phyloP scores from a whole-genome alignment of 192 early-diverging fungal species.

The Coemansia sp. region DNA sequence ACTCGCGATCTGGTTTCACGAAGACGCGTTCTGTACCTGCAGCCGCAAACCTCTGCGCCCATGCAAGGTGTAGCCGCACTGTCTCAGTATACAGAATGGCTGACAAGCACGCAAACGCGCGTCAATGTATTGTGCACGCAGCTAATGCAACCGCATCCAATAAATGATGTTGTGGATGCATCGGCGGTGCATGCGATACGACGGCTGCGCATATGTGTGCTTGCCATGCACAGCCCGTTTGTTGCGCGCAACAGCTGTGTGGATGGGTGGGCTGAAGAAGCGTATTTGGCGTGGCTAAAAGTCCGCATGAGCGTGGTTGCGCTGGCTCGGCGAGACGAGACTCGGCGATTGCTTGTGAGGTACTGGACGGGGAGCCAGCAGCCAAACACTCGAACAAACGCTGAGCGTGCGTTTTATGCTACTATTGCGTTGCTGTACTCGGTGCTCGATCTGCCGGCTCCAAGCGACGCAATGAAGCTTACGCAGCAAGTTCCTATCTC shows the following conservation, averaged over 20 bases:
- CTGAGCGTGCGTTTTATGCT: not conserved
- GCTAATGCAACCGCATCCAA: not conserved
- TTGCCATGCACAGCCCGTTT: conserved; percentile 4
- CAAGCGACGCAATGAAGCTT: conserved; percentile 13
- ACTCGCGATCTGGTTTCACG: not conserved
- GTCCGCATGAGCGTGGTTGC: conserved; percentile 16
- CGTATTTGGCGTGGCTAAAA: conserved; percentile 30
- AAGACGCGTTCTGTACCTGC: conserved; percentile 34
- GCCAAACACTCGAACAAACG: not conserved
- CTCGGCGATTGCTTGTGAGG: conserved; percentile 7
- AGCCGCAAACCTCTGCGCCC: conserved; percentile 5
- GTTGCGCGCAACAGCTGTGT: not conserved
- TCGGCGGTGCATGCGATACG: conserved; percentile 8
- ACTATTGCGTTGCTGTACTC: conserved; percentile 17
- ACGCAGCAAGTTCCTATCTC: conserved; percentile 28
- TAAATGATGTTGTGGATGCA: not conserved
- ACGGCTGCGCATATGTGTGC: conserved; percentile 27
- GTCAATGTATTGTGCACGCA: conserved; percentile 5
- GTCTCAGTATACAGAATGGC: conserved; percentile 22
- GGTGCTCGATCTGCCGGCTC: conserved; percentile 26
- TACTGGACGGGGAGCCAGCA: conserved; percentile 22
- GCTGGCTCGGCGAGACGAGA: conserved; percentile 8
- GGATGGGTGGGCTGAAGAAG: conserved; percentile 24
- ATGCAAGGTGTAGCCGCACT: not conserved
- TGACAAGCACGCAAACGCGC: not conserved